phyloP scores from a whole-genome alignment of 306 rosid genomes.

The Inga leiocalycina region DNA sequence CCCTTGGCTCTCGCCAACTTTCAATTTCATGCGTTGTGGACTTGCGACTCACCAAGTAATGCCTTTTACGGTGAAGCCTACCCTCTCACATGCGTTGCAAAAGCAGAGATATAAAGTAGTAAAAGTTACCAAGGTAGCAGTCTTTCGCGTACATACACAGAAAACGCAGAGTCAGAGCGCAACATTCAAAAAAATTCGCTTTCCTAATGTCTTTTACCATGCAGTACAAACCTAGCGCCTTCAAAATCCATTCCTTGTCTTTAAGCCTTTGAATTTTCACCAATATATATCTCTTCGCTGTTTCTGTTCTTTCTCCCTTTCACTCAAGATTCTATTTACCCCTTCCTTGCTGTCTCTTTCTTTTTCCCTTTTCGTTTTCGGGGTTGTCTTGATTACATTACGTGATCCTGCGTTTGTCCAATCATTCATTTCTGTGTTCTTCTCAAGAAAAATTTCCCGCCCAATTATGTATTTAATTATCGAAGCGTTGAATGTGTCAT shows the following conservation, averaged over 20 bases:
- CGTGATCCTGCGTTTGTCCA: constrained; percentile 27
- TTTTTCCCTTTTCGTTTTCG: constrained; percentile 11
- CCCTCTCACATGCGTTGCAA: constrained; percentile 43
- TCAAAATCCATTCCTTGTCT: constrained; percentile 50
- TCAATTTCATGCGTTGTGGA: constrained; percentile 41
- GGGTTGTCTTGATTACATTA: constrained; percentile 14
- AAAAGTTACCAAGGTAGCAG: constrained; percentile 24
- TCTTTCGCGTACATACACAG: constrained; percentile 33
- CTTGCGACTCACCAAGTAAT: constrained; percentile 28
- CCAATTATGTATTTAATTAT: background rate
- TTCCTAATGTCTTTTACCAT: constrained; percentile 30
- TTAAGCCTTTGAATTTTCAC: constrained; percentile 22
- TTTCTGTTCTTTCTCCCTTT: constrained; percentile 26
- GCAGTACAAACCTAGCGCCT: constrained; percentile 8
- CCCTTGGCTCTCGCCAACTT: constrained; percentile 5
- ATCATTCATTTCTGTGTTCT: constrained; percentile 5
- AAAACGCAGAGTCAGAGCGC: constrained; percentile 43
- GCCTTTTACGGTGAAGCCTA: constrained; percentile 26
- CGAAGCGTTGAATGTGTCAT: background rate
- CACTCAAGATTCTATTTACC: constrained; percentile 14
- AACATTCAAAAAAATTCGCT: constrained; percentile 52
- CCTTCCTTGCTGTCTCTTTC: constrained; percentile 11
- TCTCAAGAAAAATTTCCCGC: constrained; percentile 7
- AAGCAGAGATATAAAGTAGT: constrained; percentile 29
- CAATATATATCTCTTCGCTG: constrained; percentile 32